Evolutionary conservation across 495 filamentous ascomycete species (phyloP), one percentile per base, ranked within the genome.

Genomic region (Amniculicola lignicola): DNA sequence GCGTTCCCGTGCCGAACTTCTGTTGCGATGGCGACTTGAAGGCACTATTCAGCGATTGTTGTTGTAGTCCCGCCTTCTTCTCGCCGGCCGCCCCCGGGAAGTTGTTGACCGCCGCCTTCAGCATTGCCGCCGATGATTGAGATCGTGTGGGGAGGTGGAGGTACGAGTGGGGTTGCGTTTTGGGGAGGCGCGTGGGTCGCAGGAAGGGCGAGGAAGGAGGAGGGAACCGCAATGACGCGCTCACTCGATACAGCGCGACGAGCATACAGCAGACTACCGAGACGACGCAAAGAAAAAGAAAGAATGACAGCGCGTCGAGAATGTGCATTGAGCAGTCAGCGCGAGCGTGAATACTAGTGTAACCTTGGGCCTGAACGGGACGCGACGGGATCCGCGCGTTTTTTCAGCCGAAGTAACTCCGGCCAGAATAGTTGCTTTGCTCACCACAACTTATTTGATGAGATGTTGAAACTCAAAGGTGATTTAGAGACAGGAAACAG

Each of bases 221-320:
- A 15, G 39, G 52, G 52, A 56, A 47, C 47, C 53, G 62, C 21
- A 60, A 43, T 36, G 46, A 56, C 41, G 57, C 52, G 31, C 56
- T 57, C 25, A 57, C 14, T 29, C 58, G 33, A 15, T 10, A n/a
- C 19, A 61, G 35, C 12, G 45, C 63, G 40, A 54, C 15, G 19
- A 66, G 59, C 63, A 66, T 66, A 53, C 63, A 66, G 63, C 54
- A 57, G 11, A 62, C 15, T 3, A 62, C 24, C 14, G 15, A 12
- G 24, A 36, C 54, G 28, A 48, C 31, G 23, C 59, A 23, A 24
- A 62, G 57, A 22, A 47, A 64, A 50, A 63, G 40, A 42, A 53
- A 56, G 31, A 60, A 40, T 9, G 38, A 53, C 25, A 57, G 19
- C 12, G 36, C 14, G 46, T 60, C 45, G 16, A 44, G 39, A 21